These are phyloP conservation scores for Galerina sulciceps DNA, from an alignment of 768 basidiomycete genomes.

Conservation along the genomic window DNA sequence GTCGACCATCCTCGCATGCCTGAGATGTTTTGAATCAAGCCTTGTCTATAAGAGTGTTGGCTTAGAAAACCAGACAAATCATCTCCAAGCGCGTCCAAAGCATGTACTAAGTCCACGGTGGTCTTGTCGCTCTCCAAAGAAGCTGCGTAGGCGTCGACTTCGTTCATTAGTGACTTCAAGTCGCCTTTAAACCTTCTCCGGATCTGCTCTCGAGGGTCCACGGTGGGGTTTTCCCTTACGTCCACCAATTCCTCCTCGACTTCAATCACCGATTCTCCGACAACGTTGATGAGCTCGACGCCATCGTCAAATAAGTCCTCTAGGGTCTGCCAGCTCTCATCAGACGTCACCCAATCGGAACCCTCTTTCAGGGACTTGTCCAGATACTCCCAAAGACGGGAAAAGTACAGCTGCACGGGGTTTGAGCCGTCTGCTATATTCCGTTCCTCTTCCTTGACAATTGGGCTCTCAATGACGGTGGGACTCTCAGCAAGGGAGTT, in stretches of 20 bases:
- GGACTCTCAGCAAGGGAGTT: neutral
- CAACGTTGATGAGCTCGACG: conserved; percentile 21
- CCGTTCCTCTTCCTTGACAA: neutral
- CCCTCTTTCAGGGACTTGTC: conserved; percentile 23
- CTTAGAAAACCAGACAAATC: conserved; percentile 16
- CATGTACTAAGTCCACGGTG: conserved; percentile 26
- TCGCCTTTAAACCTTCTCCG: conserved; percentile 19
- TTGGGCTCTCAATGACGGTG: too few species aligned
- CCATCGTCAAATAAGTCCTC: conserved; percentile 26
- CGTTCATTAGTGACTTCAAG: conserved; percentile 16
- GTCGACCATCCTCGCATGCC: conserved; percentile 26
- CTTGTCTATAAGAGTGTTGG: neutral
- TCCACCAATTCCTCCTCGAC: conserved; percentile 8
- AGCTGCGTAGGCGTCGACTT: conserved; percentile 21
- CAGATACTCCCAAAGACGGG: conserved; percentile 23
- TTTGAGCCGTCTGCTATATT: neutral
- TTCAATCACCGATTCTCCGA: conserved; percentile 20
- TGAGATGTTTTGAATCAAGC: conserved; percentile 6
- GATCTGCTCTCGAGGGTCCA: neutral
- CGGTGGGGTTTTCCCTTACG: too few species aligned
- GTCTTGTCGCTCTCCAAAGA: conserved; percentile 26
- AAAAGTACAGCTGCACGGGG: conserved; percentile 21
- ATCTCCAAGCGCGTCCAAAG: conserved; percentile 16
- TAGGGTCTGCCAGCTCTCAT: conserved; percentile 15
- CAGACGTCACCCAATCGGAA: conserved; percentile 26